These are phyloP conservation scores for Halophytophthora polymorphica DNA, from an alignment of 352 stramenopile species.

Conservation along the genomic window DNA sequence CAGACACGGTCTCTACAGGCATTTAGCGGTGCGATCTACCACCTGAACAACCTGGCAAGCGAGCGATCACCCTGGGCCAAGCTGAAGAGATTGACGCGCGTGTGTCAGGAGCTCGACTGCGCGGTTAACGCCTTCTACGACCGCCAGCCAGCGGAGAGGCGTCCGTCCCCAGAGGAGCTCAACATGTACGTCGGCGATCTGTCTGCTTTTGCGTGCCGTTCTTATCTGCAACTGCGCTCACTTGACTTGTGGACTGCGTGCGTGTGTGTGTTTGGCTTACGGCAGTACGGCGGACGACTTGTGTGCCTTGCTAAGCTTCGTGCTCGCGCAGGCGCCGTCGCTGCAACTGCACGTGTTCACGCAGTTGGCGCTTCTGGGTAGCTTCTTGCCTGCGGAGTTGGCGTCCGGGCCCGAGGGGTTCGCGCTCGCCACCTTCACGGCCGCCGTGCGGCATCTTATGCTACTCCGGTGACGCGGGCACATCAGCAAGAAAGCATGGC, in stretches of 20 bases:
- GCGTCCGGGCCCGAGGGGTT: conserved; percentile 42
- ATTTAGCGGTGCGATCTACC: conserved; percentile 37
- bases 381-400: conserved; percentile 37
- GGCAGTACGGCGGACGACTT: conserved; percentile 45
- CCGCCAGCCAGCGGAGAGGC: conserved; percentile 4
- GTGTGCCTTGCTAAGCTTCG: conserved; percentile 47
- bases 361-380: conserved; percentile 56
- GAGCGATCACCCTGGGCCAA: conserved; percentile 60
- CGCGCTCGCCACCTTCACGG: conserved; percentile 45
- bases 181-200: conserved; percentile 29
- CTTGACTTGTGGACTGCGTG: neutral
- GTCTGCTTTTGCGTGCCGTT: neutral
- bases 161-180: conserved; percentile 20
- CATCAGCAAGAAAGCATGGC: conserved; percentile 3
- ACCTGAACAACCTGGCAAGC: conserved; percentile 40
- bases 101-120: conserved; percentile 46
- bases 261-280: neutral
- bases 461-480: conserved; percentile 16
- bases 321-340: conserved; percentile 43
- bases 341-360: conserved; percentile 48
- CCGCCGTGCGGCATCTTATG: conserved; percentile 42
- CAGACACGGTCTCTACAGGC: conserved; percentile 27
- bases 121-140: conserved; percentile 47
- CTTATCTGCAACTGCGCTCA: neutral
- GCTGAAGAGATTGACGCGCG: conserved; percentile 33